These are phyloP conservation scores for Insectozyma bohioensis DNA, from an alignment of 1,139 yeast genomes.

Conservation along the genomic window DNA sequence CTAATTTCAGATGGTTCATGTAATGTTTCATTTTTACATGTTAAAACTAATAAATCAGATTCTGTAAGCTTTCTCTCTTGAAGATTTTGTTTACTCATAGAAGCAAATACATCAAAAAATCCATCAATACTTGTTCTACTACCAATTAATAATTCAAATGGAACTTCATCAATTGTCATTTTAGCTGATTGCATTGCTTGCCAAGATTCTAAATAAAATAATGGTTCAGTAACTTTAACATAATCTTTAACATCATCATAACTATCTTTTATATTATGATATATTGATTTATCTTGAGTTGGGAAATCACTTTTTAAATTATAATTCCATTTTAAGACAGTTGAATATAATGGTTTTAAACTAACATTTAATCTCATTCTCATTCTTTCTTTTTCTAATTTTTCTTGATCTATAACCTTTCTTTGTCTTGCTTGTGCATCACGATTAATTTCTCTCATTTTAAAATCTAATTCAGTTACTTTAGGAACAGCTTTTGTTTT, in stretches of 20 bases:
- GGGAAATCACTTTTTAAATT: constrained; percentile 61
- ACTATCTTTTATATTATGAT: constrained; percentile 38
- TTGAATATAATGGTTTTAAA: constrained; percentile 69
- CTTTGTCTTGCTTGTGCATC: constrained; percentile 13
- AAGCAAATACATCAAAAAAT: constrained; percentile 86
- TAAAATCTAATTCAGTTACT: constrained; percentile 38
- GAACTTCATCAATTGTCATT: constrained; percentile 58
- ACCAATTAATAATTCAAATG: constrained; percentile 72
- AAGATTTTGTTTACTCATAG: constrained; percentile 55
- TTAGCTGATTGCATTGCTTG: constrained; percentile 79
- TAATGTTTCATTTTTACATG: constrained; percentile 38
- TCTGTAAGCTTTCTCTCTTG: constrained; percentile 63
- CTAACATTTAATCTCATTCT: constrained; percentile 77
- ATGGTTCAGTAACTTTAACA: constrained; percentile 67
- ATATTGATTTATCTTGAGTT: constrained; percentile 38
- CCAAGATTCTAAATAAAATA: constrained; percentile 90
- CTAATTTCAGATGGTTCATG: constrained; percentile 14
- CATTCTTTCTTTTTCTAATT: constrained; percentile 75
- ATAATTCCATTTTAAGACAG: constrained; percentile 77
- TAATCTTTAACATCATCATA: constrained; percentile 66
- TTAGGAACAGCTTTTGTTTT: constrained; percentile 32
- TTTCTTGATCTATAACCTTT: constrained; percentile 36
- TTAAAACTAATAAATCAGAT: constrained; percentile 73
- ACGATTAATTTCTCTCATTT: constrained; percentile 31
- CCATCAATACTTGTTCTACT: constrained; percentile 82